A percentile compares a stretch with the other conserved stretches of the same genome.
Evolutionary conservation across 2,329 filamentous ascomycete genomes (phyloP).

Genomic region (Tolypocladium ophioglossoides): DNA sequence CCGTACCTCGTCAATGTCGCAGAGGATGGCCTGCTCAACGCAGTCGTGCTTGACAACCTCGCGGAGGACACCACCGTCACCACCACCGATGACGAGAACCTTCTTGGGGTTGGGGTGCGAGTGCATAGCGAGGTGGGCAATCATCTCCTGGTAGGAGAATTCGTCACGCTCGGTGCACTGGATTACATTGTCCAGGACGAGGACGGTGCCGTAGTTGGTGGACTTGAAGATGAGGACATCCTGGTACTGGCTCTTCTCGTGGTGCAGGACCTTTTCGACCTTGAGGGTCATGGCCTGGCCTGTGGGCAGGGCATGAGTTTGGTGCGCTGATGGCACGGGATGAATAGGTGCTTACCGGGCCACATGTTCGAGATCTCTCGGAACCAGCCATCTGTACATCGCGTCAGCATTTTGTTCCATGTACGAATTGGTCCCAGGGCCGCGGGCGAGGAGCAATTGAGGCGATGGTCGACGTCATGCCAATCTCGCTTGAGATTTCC

Average conservation of each 20-base stretch:
- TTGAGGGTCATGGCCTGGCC: conserved; percentile 98
- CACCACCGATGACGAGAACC: conserved; percentile 95
- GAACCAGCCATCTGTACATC: conserved; percentile 89
- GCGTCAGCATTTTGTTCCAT: background rate
- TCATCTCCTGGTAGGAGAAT: conserved; percentile 99
- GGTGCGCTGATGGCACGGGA: background rate
- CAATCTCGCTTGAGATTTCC: background rate
- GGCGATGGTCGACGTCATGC: background rate
- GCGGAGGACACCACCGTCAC: conserved; percentile 92
- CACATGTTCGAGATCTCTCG: conserved; percentile 98
- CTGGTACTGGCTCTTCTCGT: conserved; percentile 99
- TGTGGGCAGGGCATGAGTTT: conserved; percentile 12
- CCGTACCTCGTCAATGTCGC: conserved; percentile 89
- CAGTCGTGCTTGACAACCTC: conserved; percentile 99
- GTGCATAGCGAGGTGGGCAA: conserved; percentile 96
- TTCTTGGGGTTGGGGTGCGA: conserved; percentile 97
- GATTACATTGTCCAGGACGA: conserved; percentile 98
- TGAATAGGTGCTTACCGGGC: conserved; percentile 46
- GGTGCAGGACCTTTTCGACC: conserved; percentile 95
- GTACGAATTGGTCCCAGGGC: no score
- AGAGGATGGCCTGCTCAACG: conserved; percentile 91
- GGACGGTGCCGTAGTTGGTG: conserved; percentile 88
- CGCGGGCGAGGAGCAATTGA: background rate
- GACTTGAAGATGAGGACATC: conserved; percentile 99
- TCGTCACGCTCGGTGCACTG: conserved; percentile 98